phyloP scores from a whole-genome alignment of 371 early-diverging fungal species.

The Actinomucor elegans region DNA sequence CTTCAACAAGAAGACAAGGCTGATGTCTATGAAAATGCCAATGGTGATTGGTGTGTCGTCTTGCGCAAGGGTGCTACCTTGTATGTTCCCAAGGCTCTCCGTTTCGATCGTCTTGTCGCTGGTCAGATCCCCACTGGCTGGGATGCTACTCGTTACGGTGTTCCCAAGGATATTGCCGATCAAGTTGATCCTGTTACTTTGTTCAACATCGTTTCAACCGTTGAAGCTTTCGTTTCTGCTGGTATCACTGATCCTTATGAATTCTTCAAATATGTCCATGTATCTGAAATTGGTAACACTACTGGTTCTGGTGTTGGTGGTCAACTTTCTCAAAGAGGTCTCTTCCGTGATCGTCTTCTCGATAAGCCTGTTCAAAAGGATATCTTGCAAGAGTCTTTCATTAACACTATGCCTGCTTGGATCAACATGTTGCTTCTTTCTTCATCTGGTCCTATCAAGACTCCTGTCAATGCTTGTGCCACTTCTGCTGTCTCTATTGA shows the following conservation, averaged over 20 bases:
- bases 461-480: conserved; percentile 94
- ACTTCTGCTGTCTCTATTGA: conserved; percentile 93
- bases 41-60: conserved; percentile 76
- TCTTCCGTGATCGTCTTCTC: conserved; percentile 77
- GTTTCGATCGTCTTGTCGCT: conserved; percentile 92
- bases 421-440: conserved; percentile 94
- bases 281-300: conserved; percentile 91
- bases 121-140: conserved; percentile 96
- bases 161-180: conserved; percentile 89
- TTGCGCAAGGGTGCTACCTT: conserved; percentile 88
- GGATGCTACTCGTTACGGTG: conserved; percentile 90
- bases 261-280: conserved; percentile 95
- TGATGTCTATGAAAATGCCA: conserved; percentile 71
- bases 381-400: conserved; percentile 94
- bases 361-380: conserved; percentile 93
- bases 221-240: conserved; percentile 89
- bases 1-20: conserved; percentile 84
- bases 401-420: conserved; percentile 97
- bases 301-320: conserved; percentile 92
- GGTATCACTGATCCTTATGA: conserved; percentile 98
- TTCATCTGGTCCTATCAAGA: conserved; percentile 95
- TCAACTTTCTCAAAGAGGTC: conserved; percentile 72
- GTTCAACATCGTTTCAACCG: conserved; percentile 88
- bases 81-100: conserved; percentile 93
- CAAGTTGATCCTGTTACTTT: conserved; percentile 93